phyloP scores from a whole-genome alignment of 176 grass and related monocot species.

The Carex scoparia region DNA sequence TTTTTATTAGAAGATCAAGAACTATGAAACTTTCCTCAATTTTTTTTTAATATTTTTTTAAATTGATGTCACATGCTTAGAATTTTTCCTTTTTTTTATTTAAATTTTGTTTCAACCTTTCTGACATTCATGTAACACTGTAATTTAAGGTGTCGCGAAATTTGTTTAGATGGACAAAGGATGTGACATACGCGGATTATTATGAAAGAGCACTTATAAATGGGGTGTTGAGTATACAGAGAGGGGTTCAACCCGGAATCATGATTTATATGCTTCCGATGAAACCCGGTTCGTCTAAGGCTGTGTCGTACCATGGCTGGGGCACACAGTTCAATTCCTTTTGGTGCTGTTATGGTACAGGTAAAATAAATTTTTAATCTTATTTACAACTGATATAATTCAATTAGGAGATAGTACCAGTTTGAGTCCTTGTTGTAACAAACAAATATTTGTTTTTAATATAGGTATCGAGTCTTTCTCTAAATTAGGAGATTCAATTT shows the following conservation, averaged over 20 bases:
- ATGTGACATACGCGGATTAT: constrained; percentile 64
- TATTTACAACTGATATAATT: background rate
- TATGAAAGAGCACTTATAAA: constrained; percentile 85
- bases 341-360: constrained; percentile 98
- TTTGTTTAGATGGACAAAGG: constrained; percentile 95
- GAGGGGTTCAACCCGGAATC: constrained; percentile 78
- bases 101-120: background rate
- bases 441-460: background rate
- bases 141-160: constrained; percentile 64
- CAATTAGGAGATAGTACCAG: too few relatives aligned
- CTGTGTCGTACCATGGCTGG: constrained; percentile 75
- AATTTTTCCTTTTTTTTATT: background rate
- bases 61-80: background rate
- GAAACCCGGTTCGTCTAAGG: constrained; percentile 71
- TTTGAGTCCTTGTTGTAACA: background rate
- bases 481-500: constrained; percentile 85
- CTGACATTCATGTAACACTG: constrained; percentile 9
- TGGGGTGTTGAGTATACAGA: constrained; percentile 88
- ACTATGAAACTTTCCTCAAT: background rate
- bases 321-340: constrained; percentile 62
- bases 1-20: background rate
- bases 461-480: constrained; percentile 92
- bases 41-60: background rate
- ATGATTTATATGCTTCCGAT: constrained; percentile 99
- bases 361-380: constrained; percentile 31